phyloP scores from a whole-genome alignment of 768 basidiomycete species.

The Mycena rebaudengoi region DNA sequence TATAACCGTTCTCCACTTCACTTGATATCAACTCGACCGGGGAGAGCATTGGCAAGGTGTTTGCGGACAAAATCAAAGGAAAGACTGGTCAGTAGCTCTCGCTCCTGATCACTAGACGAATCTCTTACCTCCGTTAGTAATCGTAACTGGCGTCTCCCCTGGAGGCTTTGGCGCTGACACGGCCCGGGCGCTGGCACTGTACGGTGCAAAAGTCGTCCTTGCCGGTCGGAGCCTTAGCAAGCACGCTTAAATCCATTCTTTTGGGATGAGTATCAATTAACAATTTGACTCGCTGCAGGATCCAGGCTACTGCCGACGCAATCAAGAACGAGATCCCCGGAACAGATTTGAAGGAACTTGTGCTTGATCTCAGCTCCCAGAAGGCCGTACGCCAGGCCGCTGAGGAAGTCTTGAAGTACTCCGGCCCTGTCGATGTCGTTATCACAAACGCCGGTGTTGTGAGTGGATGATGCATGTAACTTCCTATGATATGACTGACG shows the following conservation, averaged over 20 bases:
- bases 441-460: constrained; percentile 33
- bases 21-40: too few species aligned
- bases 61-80: too few species aligned
- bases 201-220: too few species aligned
- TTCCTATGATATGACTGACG: neutral
- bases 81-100: too few species aligned
- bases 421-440: constrained; percentile 28
- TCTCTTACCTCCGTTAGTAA: too few species aligned
- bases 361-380: constrained; percentile 26
- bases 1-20: too few species aligned
- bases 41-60: too few species aligned
- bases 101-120: too few species aligned
- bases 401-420: constrained; percentile 25
- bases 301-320: constrained; percentile 10
- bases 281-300: neutral
- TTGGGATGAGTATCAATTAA: neutral
- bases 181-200: too few species aligned
- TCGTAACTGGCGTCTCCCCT: too few species aligned
- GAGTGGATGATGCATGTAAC: neutral
- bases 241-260: neutral
- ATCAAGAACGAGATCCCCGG: constrained; percentile 5
- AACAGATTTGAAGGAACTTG: constrained; percentile 12
- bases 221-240: too few species aligned
- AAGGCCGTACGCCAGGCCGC: constrained; percentile 23
- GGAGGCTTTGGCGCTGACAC: too few species aligned